These are phyloP conservation scores for Nitzschia sp. DNA, from an alignment of 108 stramenopile species.

Conservation along the genomic window DNA sequence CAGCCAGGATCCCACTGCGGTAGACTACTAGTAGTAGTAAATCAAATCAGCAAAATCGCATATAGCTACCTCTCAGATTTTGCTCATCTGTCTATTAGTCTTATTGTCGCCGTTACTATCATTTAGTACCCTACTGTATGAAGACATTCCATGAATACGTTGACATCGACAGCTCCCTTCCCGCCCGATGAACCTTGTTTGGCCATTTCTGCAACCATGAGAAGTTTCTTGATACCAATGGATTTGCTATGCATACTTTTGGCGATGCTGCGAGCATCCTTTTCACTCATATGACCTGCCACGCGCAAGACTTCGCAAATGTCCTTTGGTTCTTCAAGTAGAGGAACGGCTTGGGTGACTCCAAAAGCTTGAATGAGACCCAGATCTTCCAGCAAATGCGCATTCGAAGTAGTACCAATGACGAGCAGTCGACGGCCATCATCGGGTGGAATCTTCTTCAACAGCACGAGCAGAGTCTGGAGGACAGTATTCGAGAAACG, in stretches of 20 bases:
- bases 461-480: conserved; percentile 95
- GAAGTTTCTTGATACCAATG: conserved; percentile 96
- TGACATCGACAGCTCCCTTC: conserved; percentile 74
- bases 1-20: too few relatives aligned
- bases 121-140: conserved; percentile 90
- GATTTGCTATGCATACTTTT: conserved; percentile 84
- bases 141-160: conserved; percentile 95
- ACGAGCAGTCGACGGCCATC: conserved; percentile 89
- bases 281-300: conserved; percentile 74
- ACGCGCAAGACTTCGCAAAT: conserved; percentile 86
- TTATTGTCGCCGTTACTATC: background rate
- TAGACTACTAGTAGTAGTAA: too few relatives aligned
- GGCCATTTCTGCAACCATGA: conserved; percentile 98
- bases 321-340: conserved; percentile 82
- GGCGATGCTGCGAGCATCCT: conserved; percentile 85
- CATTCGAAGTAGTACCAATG: conserved; percentile 91
- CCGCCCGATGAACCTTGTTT: conserved; percentile 62
- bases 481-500: conserved; percentile 97
- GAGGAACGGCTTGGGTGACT: conserved; percentile 78
- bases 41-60: too few relatives aligned
- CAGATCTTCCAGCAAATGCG: conserved; percentile 90
- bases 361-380: conserved; percentile 92
- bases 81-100: background rate
- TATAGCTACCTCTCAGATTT: too few relatives aligned
- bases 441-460: conserved; percentile 95